Percentiles rank a stretch among this genome's conserved stretches.
phyloP scores from a whole-genome alignment of 768 basidiomycete genomes.

The Suillus sp. region DNA sequence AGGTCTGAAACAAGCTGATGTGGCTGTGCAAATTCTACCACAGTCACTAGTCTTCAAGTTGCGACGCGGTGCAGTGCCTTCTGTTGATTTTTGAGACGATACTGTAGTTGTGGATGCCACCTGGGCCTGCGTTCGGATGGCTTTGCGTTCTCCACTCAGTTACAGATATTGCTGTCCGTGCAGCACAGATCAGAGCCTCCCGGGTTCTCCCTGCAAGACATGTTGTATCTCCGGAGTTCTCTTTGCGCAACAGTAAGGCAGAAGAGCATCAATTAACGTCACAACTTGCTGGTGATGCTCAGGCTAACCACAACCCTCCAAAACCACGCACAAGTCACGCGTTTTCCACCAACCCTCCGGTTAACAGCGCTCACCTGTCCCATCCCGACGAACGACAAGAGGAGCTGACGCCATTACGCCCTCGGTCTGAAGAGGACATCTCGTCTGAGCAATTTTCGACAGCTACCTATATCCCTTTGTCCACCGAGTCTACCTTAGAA shows the following conservation, averaged over 20 bases:
- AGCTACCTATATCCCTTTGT: background rate
- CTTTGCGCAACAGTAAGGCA: constrained; percentile 1
- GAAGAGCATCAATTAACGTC: background rate
- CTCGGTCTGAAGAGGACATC: background rate
- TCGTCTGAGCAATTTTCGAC: background rate
- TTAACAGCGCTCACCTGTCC: background rate
- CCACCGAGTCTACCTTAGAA: background rate
- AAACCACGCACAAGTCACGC: background rate
- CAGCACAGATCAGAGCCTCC: constrained; percentile 56
- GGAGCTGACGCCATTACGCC: too few relatives aligned
- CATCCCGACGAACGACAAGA: background rate
- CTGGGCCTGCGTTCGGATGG: constrained; percentile 71
- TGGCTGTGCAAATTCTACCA: constrained; percentile 23
- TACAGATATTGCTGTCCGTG: constrained; percentile 62
- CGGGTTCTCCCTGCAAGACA: constrained; percentile 27
- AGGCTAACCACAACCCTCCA: background rate
- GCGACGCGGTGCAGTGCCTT: background rate
- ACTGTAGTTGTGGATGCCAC: constrained; percentile 51
- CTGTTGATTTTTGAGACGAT: background rate
- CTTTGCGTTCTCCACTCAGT: constrained; percentile 64
- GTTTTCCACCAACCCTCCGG: constrained; percentile 2
- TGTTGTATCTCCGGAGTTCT: background rate
- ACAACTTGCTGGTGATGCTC: background rate
- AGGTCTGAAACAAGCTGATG: constrained; percentile 1
- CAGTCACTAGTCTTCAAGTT: background rate